A percentile compares a stretch with the other conserved stretches of the same genome.
Conservation (phyloP, 805 yeast genomes). For the Metschnikowia shivogae region DNA sequence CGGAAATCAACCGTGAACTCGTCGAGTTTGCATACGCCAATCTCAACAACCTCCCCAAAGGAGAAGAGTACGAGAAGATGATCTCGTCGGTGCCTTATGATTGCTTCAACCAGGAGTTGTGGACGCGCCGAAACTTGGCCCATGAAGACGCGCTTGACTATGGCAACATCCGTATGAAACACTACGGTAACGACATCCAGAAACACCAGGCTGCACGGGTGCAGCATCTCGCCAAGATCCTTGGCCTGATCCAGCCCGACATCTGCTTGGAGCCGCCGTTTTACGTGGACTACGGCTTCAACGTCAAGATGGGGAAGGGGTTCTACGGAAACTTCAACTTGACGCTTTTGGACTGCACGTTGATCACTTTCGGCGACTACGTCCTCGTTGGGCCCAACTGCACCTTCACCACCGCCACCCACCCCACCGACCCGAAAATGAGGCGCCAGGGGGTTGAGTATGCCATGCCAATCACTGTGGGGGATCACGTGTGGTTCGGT, state of each 20-base stretch:
- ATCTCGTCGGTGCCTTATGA: slow-evolving; percentile 49
- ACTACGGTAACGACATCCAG: slow-evolving; percentile 25
- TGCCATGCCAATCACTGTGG: slow-evolving; percentile 55
- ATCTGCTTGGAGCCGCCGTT: slow-evolving; percentile 55
- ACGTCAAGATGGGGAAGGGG: slow-evolving; percentile 50
- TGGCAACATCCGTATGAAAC: slow-evolving; percentile 28
- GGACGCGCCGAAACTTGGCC: slow-evolving; percentile 25
- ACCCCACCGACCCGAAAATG: slow-evolving; percentile 49
- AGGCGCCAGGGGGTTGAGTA: slow-evolving; percentile 47
- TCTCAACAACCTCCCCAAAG: slow-evolving; percentile 30
- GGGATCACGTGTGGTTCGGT: slow-evolving; percentile 68
- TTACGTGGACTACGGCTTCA: slow-evolving; percentile 63
- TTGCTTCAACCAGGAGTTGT: slow-evolving; percentile 26
- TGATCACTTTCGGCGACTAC: slow-evolving; percentile 57
- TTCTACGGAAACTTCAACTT: slow-evolving; percentile 58
- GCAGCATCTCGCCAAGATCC: slow-evolving; percentile 33
- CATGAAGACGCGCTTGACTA: slow-evolving; percentile 37
- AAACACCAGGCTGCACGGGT: slow-evolving; percentile 34
- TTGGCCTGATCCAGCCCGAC: slow-evolving; percentile 46
- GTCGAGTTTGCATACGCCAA: slow-evolving; percentile 33
- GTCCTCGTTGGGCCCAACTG: slow-evolving; percentile 64
- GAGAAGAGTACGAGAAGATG: slow-evolving; percentile 52
- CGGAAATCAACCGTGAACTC: slow-evolving; percentile 27
- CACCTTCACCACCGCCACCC: slow-evolving; percentile 58
- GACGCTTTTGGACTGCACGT: slow-evolving; percentile 54